Conservation (phyloP, 108 stramenopile species). For the Fragilaria crotonensis region DNA sequence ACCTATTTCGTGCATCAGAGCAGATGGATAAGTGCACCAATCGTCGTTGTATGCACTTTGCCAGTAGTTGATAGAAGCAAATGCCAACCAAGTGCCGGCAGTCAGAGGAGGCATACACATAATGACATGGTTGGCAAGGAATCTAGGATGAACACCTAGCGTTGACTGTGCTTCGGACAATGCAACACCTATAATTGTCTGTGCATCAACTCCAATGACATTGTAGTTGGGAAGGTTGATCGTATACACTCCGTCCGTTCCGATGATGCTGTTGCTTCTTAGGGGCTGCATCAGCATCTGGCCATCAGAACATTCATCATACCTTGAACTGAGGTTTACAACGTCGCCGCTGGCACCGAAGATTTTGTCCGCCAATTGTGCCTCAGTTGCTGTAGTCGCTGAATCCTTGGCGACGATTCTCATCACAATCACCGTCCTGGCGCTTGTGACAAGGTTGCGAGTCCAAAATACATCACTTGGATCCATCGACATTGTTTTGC, state of each 20-base stretch:
- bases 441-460: neutral
- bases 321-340: constrained; percentile 31
- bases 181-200: constrained; percentile 13
- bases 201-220: constrained; percentile 6
- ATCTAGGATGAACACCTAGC: neutral
- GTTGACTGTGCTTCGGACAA: neutral
- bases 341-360: constrained; percentile 31
- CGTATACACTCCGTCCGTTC: constrained; percentile 10
- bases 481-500: too few relatives aligned
- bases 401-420: constrained; percentile 20
- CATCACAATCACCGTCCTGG: constrained; percentile 25
- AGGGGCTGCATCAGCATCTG: constrained; percentile 18
- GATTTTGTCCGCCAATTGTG: constrained; percentile 18
- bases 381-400: constrained; percentile 10
- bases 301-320: constrained; percentile 31
- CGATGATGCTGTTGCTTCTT: neutral
- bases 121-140: constrained; percentile 12
- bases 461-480: neutral
- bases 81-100: constrained; percentile 25
- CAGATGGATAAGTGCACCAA: constrained; percentile 41
- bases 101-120: constrained; percentile 33
- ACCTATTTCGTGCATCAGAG: constrained; percentile 61
- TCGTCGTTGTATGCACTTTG: constrained; percentile 45
- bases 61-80: constrained; percentile 41
- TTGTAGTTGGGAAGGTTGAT: constrained; percentile 10